Evolutionary conservation across 1,284 basidiomycete genomes (phyloP).

Genomic region (Crucibulum parvulum): DNA sequence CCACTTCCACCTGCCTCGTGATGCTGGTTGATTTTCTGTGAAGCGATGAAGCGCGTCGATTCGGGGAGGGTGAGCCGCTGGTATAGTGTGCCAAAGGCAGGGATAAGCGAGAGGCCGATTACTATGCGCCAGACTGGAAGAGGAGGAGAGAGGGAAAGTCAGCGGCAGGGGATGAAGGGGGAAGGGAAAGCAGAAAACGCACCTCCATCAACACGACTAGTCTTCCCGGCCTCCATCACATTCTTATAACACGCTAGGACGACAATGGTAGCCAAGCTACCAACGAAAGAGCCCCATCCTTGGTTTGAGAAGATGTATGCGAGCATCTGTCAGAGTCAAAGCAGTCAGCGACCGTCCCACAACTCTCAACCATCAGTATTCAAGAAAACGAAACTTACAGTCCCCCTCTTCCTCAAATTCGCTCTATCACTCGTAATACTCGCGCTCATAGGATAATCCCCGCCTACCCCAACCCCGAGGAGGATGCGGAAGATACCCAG

Average conservation of each 20-base stretch:
- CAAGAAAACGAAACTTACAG: conserved; percentile 16
- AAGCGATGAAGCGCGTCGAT: conserved; percentile 60
- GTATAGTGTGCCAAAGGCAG: conserved; percentile 57
- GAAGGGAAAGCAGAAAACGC: conserved; percentile 11
- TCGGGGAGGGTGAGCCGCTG: conserved; percentile 81
- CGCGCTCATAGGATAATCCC: conserved; percentile 85
- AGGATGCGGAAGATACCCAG: conserved; percentile 72
- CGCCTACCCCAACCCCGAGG: conserved; percentile 80
- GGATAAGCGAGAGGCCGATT: conserved; percentile 46
- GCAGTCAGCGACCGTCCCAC: too few species aligned
- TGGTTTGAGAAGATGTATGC: conserved; percentile 76
- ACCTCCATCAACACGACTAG: conserved; percentile 66
- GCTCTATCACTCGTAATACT: conserved; percentile 76
- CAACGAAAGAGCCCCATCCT: conserved; percentile 73
- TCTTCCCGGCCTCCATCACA: conserved; percentile 58
- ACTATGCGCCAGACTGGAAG: conserved; percentile 19
- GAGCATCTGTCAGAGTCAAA: conserved; percentile 43
- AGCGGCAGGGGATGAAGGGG: neutral
- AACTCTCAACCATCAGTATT: too few species aligned
- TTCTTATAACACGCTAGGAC: conserved; percentile 71
- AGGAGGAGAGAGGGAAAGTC: neutral
- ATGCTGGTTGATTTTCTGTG: conserved; percentile 38
- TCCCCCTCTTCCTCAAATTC: conserved; percentile 71
- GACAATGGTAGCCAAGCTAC: conserved; percentile 68
- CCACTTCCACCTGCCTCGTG: conserved; percentile 17